Conservation (phyloP, 1,139 yeast species). For the Arxiozyma slooffiae region DNA sequence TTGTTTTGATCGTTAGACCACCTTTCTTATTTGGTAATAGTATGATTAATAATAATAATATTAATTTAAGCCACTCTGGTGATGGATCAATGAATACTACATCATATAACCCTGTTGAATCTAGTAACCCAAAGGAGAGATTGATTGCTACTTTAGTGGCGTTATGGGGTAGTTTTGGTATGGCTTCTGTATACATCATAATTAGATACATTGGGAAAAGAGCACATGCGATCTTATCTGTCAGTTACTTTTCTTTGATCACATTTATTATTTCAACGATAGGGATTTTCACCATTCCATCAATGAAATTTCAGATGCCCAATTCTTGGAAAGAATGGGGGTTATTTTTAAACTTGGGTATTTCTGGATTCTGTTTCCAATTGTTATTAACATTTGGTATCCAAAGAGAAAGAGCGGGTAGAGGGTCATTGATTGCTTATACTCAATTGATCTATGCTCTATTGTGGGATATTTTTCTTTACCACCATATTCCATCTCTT, state of each 20-base stretch:
- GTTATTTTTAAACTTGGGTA: slow-evolving; percentile 51
- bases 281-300: slow-evolving; percentile 49
- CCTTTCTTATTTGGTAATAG: slow-evolving; percentile 51
- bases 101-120: slow-evolving; percentile 6
- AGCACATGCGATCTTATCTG: slow-evolving; percentile 74
- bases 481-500: slow-evolving; percentile 63
- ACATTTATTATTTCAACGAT: slow-evolving; percentile 48
- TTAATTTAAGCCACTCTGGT: not conserved
- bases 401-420: slow-evolving; percentile 70
- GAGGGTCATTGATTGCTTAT: slow-evolving; percentile 67
- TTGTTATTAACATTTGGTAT: slow-evolving; percentile 71
- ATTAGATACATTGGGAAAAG: slow-evolving; percentile 65
- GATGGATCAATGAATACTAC: not conserved
- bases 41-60: not conserved
- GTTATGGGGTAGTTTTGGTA: slow-evolving; percentile 60
- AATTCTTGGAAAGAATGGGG: slow-evolving; percentile 53
- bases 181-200: slow-evolving; percentile 59
- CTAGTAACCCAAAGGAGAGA: slow-evolving; percentile 28
- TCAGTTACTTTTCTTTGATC: slow-evolving; percentile 61
- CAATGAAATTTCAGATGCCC: slow-evolving; percentile 53
- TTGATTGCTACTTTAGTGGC: slow-evolving; percentile 55
- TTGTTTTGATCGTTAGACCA: slow-evolving; percentile 73
- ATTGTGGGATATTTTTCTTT: slow-evolving; percentile 62
- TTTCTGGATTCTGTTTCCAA: slow-evolving; percentile 77
- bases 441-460: slow-evolving; percentile 71